phyloP scores from a whole-genome alignment of 2,329 filamentous ascomycete species.

The Colletotrichum tanaceti region DNA sequence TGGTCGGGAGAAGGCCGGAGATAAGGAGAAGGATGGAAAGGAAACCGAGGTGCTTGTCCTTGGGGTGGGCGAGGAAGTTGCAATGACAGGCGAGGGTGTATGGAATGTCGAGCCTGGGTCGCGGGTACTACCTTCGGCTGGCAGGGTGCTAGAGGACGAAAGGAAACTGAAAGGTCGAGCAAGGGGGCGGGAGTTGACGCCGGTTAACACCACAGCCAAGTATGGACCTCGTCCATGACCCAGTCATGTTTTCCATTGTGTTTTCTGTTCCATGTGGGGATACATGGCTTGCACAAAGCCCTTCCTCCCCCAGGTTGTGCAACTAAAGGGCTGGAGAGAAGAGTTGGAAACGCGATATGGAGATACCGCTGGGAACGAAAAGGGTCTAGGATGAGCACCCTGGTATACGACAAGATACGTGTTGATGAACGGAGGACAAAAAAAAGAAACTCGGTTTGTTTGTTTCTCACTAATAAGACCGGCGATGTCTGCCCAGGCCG shows the following conservation, averaged over 20 bases:
- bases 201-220: conserved; percentile 24
- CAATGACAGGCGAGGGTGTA: conserved; percentile 55
- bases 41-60: conserved; percentile 57
- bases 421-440: background rate
- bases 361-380: background rate
- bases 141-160: background rate
- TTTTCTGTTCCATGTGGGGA: background rate
- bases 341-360: background rate
- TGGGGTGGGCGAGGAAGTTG: conserved; percentile 56
- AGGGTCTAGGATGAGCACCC: background rate
- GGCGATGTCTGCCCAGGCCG: background rate
- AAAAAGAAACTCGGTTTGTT: background rate
- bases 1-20: conserved; percentile 2
- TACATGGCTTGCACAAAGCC: background rate
- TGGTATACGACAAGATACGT: too few relatives aligned
- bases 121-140: background rate
- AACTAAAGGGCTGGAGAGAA: background rate
- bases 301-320: too few relatives aligned
- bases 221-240: conserved; percentile 6
- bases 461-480: background rate
- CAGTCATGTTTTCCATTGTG: background rate
- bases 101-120: conserved; percentile 41
- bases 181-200: conserved; percentile 21
- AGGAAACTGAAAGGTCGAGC: conserved; percentile 9
- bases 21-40: conserved; percentile 31